phyloP scores from a whole-genome alignment of 805 yeast species.

The Saccharomyces eubayanus region DNA sequence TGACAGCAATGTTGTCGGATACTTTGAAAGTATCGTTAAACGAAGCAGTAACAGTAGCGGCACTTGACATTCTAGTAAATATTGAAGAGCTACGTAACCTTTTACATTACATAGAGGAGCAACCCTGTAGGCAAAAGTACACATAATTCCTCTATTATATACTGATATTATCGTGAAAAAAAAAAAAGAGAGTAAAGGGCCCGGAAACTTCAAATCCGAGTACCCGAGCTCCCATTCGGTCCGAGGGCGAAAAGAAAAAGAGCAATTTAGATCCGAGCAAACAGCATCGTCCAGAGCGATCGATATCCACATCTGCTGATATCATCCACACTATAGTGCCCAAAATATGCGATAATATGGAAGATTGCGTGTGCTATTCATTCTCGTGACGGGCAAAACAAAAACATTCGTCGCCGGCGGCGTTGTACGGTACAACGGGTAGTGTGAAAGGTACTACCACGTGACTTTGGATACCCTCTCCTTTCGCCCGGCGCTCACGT shows the following conservation, averaged over 20 bases:
- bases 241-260: background rate
- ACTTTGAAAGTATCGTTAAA: constrained; percentile 33
- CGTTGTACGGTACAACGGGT: constrained; percentile 10
- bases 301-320: background rate
- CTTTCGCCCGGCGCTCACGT: background rate
- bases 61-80: background rate
- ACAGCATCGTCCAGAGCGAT: background rate
- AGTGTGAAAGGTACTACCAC: constrained; percentile 23
- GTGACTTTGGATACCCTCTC: background rate
- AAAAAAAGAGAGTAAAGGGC: background rate
- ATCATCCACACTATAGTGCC: background rate
- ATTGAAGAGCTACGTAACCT: background rate
- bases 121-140: background rate
- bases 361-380: background rate
- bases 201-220: background rate
- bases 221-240: background rate
- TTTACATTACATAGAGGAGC: background rate
- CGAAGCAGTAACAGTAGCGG: constrained; percentile 27
- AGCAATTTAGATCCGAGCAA: background rate
- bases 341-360: background rate
- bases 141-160: background rate
- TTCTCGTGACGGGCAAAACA: constrained; percentile 8
- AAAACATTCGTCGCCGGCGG: constrained; percentile 13
- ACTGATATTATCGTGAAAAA: background rate
- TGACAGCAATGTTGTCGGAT: constrained; percentile 36